Conservation (phyloP, 306 rosid genomes). For the Alnus rubra region DNA sequence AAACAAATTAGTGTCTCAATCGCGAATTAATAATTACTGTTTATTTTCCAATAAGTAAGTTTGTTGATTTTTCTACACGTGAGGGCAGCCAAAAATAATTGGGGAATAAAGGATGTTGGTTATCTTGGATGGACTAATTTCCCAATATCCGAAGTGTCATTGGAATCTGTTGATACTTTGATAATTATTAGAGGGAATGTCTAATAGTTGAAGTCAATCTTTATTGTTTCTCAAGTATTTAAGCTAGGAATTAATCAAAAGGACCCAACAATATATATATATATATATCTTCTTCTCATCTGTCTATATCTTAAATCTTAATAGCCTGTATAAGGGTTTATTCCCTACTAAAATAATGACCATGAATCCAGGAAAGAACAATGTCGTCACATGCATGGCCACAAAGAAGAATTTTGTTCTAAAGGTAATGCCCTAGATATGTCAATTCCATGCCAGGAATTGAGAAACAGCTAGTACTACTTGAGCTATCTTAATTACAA, state of each 20-base stretch:
- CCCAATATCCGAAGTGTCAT: conserved; percentile 1
- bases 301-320: background rate
- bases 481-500: too few relatives aligned
- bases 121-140: background rate
- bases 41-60: background rate
- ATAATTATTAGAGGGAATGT: conserved; percentile 1
- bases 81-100: background rate
- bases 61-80: background rate
- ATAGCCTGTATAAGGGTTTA: background rate
- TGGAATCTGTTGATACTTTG: background rate
- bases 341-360: background rate
- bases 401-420: background rate
- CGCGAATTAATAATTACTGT: background rate
- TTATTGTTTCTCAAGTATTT: background rate
- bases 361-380: background rate
- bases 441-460: background rate
- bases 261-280: too few relatives aligned
- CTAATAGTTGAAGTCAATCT: background rate
- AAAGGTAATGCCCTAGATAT: background rate
- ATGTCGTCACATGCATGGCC: background rate
- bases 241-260: too few relatives aligned
- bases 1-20: background rate
- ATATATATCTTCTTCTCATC: background rate
- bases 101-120: background rate
- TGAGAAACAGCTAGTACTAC: too few relatives aligned